Conservation (phyloP, 2,329 filamentous ascomycete species). For the Diaporthe sp. region DNA sequence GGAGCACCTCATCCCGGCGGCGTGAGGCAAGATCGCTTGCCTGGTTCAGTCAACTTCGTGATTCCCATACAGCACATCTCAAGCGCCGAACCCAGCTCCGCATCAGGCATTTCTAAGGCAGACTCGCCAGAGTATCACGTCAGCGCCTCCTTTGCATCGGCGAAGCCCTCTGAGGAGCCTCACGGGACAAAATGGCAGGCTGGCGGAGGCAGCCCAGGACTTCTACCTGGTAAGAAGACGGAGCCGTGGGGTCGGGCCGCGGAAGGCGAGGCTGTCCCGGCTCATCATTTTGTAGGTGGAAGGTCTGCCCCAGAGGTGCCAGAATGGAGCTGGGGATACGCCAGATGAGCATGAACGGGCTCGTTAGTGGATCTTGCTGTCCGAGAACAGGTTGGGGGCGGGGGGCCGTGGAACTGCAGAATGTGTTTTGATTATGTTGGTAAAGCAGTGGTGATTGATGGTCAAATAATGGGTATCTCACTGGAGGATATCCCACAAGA, state of each 20-base stretch:
- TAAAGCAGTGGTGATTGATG: not conserved
- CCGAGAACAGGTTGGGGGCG: too few species aligned
- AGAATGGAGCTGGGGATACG: conserved; percentile 34
- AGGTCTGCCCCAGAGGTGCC: not conserved
- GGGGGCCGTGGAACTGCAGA: not conserved
- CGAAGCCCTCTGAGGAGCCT: not conserved
- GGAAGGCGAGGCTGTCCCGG: not conserved
- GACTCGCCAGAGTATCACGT: not conserved
- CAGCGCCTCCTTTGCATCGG: not conserved
- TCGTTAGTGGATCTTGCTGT: too few species aligned
- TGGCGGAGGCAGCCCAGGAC: too few species aligned
- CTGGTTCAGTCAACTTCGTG: conserved; percentile 7
- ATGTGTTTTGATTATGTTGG: not conserved
- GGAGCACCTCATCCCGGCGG: not conserved
- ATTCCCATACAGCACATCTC: conserved; percentile 1
- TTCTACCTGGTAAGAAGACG: not conserved
- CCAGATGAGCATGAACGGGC: not conserved
- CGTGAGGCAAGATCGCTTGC: not conserved
- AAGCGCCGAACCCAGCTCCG: not conserved
- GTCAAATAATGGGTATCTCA: not conserved
- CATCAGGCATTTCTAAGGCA: too few species aligned
- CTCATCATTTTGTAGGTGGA: not conserved
- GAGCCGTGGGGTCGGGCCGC: not conserved
- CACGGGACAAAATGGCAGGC: too few species aligned
- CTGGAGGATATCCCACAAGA: too few species aligned